These are phyloP conservation scores for Geotrichum citri-aurantii DNA, from an alignment of 1,139 yeast species.

Conservation along the genomic window DNA sequence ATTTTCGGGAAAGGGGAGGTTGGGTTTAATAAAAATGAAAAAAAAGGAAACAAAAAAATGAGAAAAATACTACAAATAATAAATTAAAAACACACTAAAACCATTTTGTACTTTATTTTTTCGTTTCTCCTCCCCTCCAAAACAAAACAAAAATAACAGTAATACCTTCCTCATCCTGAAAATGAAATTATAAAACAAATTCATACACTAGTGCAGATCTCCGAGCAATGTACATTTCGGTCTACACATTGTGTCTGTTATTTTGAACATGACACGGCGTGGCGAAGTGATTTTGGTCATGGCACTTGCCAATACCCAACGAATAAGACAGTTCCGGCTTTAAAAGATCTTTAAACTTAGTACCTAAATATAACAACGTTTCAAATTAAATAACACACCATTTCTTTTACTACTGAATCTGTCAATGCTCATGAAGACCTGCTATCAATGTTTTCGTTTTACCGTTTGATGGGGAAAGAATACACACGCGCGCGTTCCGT, in stretches of 20 bases:
- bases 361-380: too few species aligned
- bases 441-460: background rate
- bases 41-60: background rate
- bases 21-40: slow-evolving; percentile 3
- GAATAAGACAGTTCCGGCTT: background rate
- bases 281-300: too few species aligned
- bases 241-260: background rate
- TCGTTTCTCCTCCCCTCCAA: too few species aligned
- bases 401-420: background rate
- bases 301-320: background rate
- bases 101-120: background rate
- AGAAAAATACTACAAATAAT: too few species aligned
- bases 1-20: slow-evolving; percentile 2
- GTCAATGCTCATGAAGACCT: background rate
- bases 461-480: background rate
- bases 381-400: too few species aligned
- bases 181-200: too few species aligned
- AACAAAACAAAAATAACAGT: too few species aligned
- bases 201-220: background rate
- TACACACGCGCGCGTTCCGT: background rate
- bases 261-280: background rate
- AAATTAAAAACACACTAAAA: background rate
- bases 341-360: background rate
- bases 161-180: background rate
- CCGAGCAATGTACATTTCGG: background rate